Evolutionary conservation across 495 filamentous ascomycete species (phyloP), one percentile per base, ranked within the genome.

Genomic region (Articulospora tetracladia): DNA sequence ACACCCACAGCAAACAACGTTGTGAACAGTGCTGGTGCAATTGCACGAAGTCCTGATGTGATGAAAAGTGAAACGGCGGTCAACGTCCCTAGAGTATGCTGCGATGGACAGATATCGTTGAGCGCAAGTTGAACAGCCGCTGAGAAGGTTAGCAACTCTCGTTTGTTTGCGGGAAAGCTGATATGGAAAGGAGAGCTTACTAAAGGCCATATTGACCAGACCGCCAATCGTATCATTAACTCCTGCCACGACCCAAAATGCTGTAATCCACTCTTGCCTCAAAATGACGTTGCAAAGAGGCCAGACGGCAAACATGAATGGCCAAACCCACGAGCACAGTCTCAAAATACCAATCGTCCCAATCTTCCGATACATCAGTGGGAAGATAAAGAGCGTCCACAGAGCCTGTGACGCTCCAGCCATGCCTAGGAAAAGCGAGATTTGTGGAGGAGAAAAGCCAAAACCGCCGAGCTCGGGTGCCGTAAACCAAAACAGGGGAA

Each of bases 181-280:
- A 20, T 19, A n/a, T 13, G 66, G 71, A 71, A n/a, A n/a, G n/a
- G n/a, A n/a, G n/a, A n/a, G n/a, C 64, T 58, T 57, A 67, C 65
- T 89, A 62, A 88, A 90, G 2, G 79, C 77, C 85, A 91, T 90
- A 46, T 77, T 80, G 0, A 90, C 81, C 13, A 85, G 85, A 19
- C 78, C 76, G 0, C 83, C 83, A 1, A 81, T 20, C 1, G 73
- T 69, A 25, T 83, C 59, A 10, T 70, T 11, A 0, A 65, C 26
- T 1, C 77, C 76, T 0, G 71, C 68, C 0, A 79, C 39, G n/a
- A 81, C 60, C 85, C 85, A 89, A 62, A 91, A 90, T 0, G 66
- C 53, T 0, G 65, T 69, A 0, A 69, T 67, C 26, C 68, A 64
- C 3, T 66, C 76, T 0, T 68, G 32, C 1, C 79, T 74, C 19